phyloP scores from a whole-genome alignment of 768 basidiomycete species.

The Porphyrellus cyaneotinctus region DNA sequence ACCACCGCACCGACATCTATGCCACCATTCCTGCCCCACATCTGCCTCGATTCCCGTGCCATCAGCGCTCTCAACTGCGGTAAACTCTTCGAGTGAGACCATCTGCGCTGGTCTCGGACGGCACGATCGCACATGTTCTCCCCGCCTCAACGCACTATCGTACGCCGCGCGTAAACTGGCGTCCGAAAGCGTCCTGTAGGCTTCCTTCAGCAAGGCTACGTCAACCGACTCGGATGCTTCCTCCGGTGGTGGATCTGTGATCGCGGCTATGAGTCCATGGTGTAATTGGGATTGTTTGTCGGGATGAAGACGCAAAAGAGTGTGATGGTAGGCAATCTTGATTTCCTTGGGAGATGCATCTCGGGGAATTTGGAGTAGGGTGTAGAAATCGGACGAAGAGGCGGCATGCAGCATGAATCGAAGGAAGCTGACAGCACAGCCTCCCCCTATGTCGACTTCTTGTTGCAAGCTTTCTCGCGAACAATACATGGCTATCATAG shows the following conservation, averaged over 20 bases:
- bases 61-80: too few relatives aligned
- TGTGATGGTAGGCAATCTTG: slow-evolving; percentile 67
- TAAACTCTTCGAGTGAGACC: slow-evolving; percentile 74
- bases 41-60: slow-evolving; percentile 29
- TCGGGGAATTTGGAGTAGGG: slow-evolving; percentile 48
- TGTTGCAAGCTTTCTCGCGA: too few relatives aligned
- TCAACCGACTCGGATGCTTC: slow-evolving; percentile 33
- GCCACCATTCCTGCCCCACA: slow-evolving; percentile 41
- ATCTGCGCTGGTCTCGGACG: slow-evolving; percentile 71
- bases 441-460: too few relatives aligned
- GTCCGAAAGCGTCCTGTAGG: slow-evolving; percentile 59
- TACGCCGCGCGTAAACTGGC: slow-evolving; percentile 46
- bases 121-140: slow-evolving; percentile 5
- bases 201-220: slow-evolving; percentile 61
- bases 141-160: slow-evolving; percentile 33
- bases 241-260: neutral
- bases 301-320: slow-evolving; percentile 63
- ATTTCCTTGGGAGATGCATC: slow-evolving; percentile 52
- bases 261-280: slow-evolving; percentile 11
- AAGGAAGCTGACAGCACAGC: neutral
- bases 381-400: slow-evolving; percentile 48
- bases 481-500: too few relatives aligned
- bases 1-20: slow-evolving; percentile 74
- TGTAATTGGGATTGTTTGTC: slow-evolving; percentile 40
- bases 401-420: neutral